Evolutionary conservation across 441 rosid genomes (phyloP).

Genomic region (Eruca vesicaria): DNA sequence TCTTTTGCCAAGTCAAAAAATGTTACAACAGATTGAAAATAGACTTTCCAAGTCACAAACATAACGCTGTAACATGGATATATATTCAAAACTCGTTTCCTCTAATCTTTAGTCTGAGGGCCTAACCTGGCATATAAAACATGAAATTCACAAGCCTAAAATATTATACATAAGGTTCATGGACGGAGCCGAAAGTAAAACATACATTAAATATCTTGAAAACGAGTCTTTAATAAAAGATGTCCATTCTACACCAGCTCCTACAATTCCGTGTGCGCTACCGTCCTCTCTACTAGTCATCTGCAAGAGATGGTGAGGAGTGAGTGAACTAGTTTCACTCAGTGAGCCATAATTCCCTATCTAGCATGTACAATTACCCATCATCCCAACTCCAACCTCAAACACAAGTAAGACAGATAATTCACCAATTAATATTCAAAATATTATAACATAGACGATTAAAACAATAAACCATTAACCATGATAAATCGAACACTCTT

Average conservation of each 20-base stretch:
- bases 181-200: not conserved
- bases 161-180: not conserved
- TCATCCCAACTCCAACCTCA: not conserved
- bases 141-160: not conserved
- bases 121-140: not conserved
- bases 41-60: not conserved
- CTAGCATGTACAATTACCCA: not conserved
- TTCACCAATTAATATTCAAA: no score
- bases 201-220: not conserved
- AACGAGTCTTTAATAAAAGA: not conserved
- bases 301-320: not conserved
- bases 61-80: no score
- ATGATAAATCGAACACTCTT: no score
- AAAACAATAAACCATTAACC: no score
- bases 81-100: not conserved
- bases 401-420: not conserved
- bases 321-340: not conserved
- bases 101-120: no score
- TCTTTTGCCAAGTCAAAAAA: not conserved
- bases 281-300: not conserved
- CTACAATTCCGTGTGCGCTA: not conserved
- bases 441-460: no score
- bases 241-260: not conserved
- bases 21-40: not conserved
- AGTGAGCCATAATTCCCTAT: not conserved